Percentiles rank a stretch among this genome's conserved stretches.
Evolutionary conservation across 192 early-diverging fungal genomes (phyloP).

Genomic region (Paraglomus occultum): DNA sequence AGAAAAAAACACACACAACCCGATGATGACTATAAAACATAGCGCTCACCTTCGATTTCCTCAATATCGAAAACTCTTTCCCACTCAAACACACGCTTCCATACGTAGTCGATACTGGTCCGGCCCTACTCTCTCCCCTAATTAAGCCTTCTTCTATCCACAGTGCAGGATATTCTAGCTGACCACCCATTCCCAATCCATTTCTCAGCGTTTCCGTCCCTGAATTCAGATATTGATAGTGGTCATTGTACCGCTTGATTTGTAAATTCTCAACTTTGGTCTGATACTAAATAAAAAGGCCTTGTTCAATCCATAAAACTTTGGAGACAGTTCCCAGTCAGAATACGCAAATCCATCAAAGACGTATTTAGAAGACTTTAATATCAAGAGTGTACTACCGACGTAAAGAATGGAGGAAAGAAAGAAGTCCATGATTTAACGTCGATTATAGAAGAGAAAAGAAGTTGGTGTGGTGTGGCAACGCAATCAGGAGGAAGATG

Average conservation of each 20-base stretch:
- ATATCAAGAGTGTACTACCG: conserved; percentile 49
- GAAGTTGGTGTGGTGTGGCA: conserved; percentile 31
- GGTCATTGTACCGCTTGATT: conserved; percentile 53
- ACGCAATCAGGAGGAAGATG: conserved; percentile 23
- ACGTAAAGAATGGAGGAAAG: conserved; percentile 40
- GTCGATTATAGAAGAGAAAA: conserved; percentile 49
- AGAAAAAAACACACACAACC: too few species aligned
- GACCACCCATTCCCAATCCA: conserved; percentile 73
- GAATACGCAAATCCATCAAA: conserved; percentile 68
- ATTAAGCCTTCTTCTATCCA: conserved; percentile 66
- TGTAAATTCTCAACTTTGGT: conserved; percentile 33
- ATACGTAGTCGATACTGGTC: conserved; percentile 62
- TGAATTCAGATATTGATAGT: conserved; percentile 76
- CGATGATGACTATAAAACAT: neutral
- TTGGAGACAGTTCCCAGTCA: conserved; percentile 53
- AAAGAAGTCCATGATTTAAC: conserved; percentile 51
- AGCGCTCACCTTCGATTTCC: conserved; percentile 56
- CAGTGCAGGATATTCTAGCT: conserved; percentile 68
- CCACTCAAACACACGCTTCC: conserved; percentile 53
- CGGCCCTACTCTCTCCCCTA: conserved; percentile 59
- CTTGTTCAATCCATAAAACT: conserved; percentile 59
- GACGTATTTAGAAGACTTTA: conserved; percentile 54
- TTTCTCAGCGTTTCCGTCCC: conserved; percentile 73
- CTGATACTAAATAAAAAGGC: conserved; percentile 59
- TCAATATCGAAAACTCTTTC: conserved; percentile 62